Evolutionary conservation across 2,329 filamentous ascomycete species (phyloP).

Genomic region (Aspergillus sp.): DNA sequence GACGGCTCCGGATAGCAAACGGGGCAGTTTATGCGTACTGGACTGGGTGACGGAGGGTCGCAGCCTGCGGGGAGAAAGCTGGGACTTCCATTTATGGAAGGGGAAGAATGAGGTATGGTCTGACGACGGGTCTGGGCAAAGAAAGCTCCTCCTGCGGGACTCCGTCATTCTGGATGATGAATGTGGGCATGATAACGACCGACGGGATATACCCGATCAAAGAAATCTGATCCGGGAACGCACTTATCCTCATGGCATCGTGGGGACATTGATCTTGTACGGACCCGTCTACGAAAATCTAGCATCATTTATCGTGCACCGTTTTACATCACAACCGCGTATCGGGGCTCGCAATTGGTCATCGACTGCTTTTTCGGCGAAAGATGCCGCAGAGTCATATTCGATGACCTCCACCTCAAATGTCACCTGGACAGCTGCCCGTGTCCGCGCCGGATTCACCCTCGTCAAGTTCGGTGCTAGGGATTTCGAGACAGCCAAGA

Average conservation of each 20-base stretch:
- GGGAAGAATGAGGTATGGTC: conserved; percentile 73
- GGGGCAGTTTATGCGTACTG: conserved; percentile 63
- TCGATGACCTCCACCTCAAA: conserved; percentile 35
- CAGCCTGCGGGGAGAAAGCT: conserved; percentile 75
- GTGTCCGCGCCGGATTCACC: conserved; percentile 66
- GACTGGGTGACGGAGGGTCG: conserved; percentile 95
- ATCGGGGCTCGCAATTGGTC: conserved; percentile 74
- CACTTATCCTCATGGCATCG: conserved; percentile 67
- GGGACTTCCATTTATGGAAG: conserved; percentile 71
- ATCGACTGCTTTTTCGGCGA: conserved; percentile 16
- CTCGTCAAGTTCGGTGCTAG: conserved; percentile 84
- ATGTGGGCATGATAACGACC: conserved; percentile 20
- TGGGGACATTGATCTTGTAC: conserved; percentile 76
- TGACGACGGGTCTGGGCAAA: conserved; percentile 31
- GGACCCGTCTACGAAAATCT: conserved; percentile 61
- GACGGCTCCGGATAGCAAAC: conserved; percentile 27
- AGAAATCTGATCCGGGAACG: conserved; percentile 39
- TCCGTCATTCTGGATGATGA: conserved; percentile 64
- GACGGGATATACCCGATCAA: conserved; percentile 6
- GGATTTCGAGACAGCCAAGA: conserved; percentile 69
- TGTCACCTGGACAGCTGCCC: conserved; percentile 74
- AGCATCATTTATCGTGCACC: conserved; percentile 65
- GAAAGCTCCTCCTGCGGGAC: conserved; percentile 71
- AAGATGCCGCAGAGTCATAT: conserved; percentile 1
- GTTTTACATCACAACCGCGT: conserved; percentile 70